Evolutionary conservation across 2,329 filamentous ascomycete species (phyloP).

Genomic region (Aspergillus fructus): DNA sequence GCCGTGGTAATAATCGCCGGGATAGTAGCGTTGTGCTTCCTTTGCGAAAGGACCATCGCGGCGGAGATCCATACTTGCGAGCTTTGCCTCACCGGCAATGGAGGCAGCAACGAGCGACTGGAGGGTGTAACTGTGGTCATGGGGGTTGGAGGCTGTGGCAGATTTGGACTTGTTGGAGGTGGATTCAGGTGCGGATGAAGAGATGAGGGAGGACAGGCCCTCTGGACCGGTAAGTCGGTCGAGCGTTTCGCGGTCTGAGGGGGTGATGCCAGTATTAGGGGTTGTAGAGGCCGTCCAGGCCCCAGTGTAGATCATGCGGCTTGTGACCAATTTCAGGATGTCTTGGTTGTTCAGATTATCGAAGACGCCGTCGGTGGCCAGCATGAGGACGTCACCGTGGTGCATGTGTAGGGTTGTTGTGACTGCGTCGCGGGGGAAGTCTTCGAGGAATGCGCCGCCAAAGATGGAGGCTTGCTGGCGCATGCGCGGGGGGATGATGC

Average conservation of each 20-base stretch:
- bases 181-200: constrained; percentile 1
- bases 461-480: constrained; percentile 78
- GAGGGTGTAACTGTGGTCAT: constrained; percentile 52
- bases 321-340: constrained; percentile 75
- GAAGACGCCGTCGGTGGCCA: constrained; percentile 93
- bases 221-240: constrained; percentile 52
- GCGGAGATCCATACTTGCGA: constrained; percentile 76
- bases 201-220: constrained; percentile 33
- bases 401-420: constrained; percentile 73
- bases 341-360: constrained; percentile 94
- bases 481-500: constrained; percentile 78
- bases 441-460: constrained; percentile 76
- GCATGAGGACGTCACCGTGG: constrained; percentile 89
- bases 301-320: constrained; percentile 69
- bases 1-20: constrained; percentile 81
- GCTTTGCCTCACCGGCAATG: constrained; percentile 78
- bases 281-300: constrained; percentile 67
- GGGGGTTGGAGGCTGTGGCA: constrained; percentile 12
- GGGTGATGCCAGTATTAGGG: constrained; percentile 58
- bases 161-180: constrained; percentile 14
- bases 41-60: constrained; percentile 91
- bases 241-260: constrained; percentile 57
- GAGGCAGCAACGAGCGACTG: constrained; percentile 77
- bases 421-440: constrained; percentile 80
- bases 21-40: constrained; percentile 85